Evolutionary conservation across 2,329 filamentous ascomycete species (phyloP), one percentile per base, ranked within the genome.

Genomic region (Alternaria tenuissima): DNA sequence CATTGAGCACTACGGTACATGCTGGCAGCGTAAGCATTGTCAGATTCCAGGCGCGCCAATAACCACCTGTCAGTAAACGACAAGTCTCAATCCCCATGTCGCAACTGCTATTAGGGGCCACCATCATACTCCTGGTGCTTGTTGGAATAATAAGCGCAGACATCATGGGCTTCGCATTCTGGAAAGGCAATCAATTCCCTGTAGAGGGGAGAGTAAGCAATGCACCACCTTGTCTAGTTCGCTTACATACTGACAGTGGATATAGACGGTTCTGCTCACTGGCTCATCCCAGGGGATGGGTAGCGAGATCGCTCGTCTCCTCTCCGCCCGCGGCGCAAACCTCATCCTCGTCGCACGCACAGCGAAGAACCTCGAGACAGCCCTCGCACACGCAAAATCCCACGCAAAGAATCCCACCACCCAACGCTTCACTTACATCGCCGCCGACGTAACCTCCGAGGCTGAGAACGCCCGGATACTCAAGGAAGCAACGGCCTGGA

Each of bases 201-300:
- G 91, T 97, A 11, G 88, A 93, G 70, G 93, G 93, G 77, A 91
- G 91, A 84, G 94, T 95, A 82, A 69, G 28, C n/a, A 9, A 14
- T 9, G 8, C 4, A 9, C 7, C 4, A 7, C 4, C 22, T 42
- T 20, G 5, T 8, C n/a, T 41, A 18, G 11, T 24, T 4, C 11
- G 14, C 2, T 20, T 5, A 47, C 5, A 56, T 57, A 16, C 66
- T 46, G 9, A 63, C 16, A 18, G 52, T 5, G 2, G 2, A 20
- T 1, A 12, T 69, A 97, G 93, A 97, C 94, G 2, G 85, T 96
- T 53, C 83, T 98, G 56, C 83, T 99, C 53, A 99, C 95, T 0
- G 95, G 95, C 47, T 93, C 90, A 32, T 97, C 95, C 0, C 92
- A 97, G 75, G 95, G 95, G 59, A 92, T 97, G 90, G 95, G 95